phyloP scores from a whole-genome alignment of 2,329 filamentous ascomycete species.

The Alternaria arbusti region DNA sequence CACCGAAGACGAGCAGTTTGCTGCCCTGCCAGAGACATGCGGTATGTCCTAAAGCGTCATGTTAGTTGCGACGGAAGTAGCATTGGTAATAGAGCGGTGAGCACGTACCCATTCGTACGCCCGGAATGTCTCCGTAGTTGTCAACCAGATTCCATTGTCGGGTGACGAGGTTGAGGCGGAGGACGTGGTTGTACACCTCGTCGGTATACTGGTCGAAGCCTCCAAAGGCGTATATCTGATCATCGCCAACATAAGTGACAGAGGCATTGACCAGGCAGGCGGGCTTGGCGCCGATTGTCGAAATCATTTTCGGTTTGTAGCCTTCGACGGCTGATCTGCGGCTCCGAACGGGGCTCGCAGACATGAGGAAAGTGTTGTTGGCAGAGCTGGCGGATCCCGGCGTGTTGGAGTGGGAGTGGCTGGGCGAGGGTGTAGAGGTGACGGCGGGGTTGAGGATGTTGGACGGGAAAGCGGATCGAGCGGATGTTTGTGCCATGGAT shows the following conservation, averaged over 20 bases:
- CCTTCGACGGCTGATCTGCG: conserved; percentile 66
- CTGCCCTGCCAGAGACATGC: conserved; percentile 91
- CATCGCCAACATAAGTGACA: conserved; percentile 97
- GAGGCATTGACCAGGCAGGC: conserved; percentile 97
- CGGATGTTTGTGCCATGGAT: conserved; percentile 40
- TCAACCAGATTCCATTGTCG: conserved; percentile 96
- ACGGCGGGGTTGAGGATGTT: conserved; percentile 32
- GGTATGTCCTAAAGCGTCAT: conserved; percentile 73
- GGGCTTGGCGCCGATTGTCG: conserved; percentile 68
- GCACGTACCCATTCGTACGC: conserved; percentile 86
- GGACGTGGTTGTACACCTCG: conserved; percentile 97
- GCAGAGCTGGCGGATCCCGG: conserved; percentile 62
- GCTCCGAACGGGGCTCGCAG: conserved; percentile 67
- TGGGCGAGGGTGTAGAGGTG: conserved; percentile 47
- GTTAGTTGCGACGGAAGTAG: conserved; percentile 14
- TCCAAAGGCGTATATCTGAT: conserved; percentile 97
- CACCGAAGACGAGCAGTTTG: conserved; percentile 96
- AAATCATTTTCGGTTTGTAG: conserved; percentile 82
- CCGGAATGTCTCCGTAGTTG: conserved; percentile 97
- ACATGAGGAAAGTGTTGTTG: conserved; percentile 90
- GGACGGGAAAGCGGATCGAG: conserved; percentile 29
- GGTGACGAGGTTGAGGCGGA: conserved; percentile 83
- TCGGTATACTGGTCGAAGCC: conserved; percentile 99
- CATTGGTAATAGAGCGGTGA: not conserved
- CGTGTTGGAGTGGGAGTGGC: conserved; percentile 49